These are phyloP conservation scores for Coniella vitis DNA, from an alignment of 2,329 filamentous ascomycete species.

Conservation along the genomic window DNA sequence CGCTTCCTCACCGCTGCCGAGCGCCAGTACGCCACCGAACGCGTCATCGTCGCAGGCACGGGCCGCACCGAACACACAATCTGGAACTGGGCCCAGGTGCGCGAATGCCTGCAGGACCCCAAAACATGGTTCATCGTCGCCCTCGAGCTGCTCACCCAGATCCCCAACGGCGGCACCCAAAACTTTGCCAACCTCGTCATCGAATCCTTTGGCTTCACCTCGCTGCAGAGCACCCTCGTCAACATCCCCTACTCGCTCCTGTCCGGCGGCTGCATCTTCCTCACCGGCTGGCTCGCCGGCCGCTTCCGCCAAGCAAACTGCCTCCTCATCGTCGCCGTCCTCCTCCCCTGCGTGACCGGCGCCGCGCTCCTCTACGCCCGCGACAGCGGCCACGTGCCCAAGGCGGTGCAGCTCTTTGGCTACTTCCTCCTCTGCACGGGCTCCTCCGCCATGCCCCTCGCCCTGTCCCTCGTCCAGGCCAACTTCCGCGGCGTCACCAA, in stretches of 20 bases:
- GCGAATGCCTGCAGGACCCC: conserved; percentile 48
- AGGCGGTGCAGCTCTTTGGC: conserved; percentile 44
- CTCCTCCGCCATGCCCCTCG: conserved; percentile 46
- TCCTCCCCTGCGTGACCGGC: conserved; percentile 45
- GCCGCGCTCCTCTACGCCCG: conserved; percentile 47
- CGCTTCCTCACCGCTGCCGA: conserved; percentile 50
- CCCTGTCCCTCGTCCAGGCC: conserved; percentile 47
- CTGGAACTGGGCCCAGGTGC: conserved; percentile 45
- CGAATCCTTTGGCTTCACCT: conserved; percentile 48
- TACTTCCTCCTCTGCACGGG: conserved; percentile 52
- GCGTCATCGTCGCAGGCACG: conserved; percentile 43
- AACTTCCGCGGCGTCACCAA: conserved; percentile 53
- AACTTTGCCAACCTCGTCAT: conserved; percentile 53
- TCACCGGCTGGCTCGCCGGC: conserved; percentile 44
- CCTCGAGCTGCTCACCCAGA: conserved; percentile 47
- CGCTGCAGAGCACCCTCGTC: conserved; percentile 47
- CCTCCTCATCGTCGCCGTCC: conserved; percentile 41
- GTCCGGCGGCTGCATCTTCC: conserved; percentile 39
- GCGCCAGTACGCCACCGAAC: conserved; percentile 37
- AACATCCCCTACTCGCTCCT: conserved; percentile 54
- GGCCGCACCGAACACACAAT: conserved; percentile 40
- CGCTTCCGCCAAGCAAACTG: conserved; percentile 45
- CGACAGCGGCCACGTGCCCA: conserved; percentile 28
- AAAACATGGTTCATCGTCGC: conserved; percentile 54
- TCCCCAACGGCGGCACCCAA: conserved; percentile 56